Evolutionary conservation across 331 rosid genomes (phyloP).

Genomic region (Pyracantha coccinea): DNA sequence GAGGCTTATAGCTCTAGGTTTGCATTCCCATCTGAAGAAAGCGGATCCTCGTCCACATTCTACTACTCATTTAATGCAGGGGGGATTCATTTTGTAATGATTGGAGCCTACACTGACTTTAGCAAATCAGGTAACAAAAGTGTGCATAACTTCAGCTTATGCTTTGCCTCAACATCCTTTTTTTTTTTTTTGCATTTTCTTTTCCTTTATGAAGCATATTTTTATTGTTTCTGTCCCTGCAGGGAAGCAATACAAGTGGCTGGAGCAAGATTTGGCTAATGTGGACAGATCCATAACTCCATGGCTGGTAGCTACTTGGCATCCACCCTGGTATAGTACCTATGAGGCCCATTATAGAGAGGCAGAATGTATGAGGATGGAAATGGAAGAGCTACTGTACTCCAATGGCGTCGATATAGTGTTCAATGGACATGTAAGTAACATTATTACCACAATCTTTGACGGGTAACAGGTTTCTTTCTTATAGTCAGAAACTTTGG

Average conservation of each 20-base stretch:
- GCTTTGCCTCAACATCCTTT: too few relatives aligned
- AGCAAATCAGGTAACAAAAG: constrained; percentile 40
- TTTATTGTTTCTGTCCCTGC: not conserved
- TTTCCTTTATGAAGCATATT: too few relatives aligned
- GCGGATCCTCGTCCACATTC: constrained; percentile 70
- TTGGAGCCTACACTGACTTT: constrained; percentile 65
- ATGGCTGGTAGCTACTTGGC: constrained; percentile 85
- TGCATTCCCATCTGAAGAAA: constrained; percentile 78
- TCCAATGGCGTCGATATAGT: constrained; percentile 64
- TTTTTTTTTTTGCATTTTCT: too few relatives aligned
- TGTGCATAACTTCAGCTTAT: not conserved
- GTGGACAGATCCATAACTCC: constrained; percentile 71
- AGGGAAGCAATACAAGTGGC: constrained; percentile 76
- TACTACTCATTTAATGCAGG: constrained; percentile 85
- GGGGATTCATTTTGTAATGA: constrained; percentile 83
- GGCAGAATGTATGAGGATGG: constrained; percentile 80
- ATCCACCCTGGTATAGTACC: constrained; percentile 81
- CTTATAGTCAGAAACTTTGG: not conserved
- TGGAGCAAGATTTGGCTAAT: constrained; percentile 65
- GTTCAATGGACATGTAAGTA: constrained; percentile 78
- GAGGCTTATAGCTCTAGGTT: constrained; percentile 80
- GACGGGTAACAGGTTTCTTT: not conserved
- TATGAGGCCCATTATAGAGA: constrained; percentile 70
- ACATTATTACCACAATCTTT: not conserved
- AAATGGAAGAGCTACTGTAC: constrained; percentile 65